Evolutionary conservation across 2,329 filamentous ascomycete species (phyloP), one percentile per base, ranked within the genome.

Genomic region (Scytalidium sp.): DNA sequence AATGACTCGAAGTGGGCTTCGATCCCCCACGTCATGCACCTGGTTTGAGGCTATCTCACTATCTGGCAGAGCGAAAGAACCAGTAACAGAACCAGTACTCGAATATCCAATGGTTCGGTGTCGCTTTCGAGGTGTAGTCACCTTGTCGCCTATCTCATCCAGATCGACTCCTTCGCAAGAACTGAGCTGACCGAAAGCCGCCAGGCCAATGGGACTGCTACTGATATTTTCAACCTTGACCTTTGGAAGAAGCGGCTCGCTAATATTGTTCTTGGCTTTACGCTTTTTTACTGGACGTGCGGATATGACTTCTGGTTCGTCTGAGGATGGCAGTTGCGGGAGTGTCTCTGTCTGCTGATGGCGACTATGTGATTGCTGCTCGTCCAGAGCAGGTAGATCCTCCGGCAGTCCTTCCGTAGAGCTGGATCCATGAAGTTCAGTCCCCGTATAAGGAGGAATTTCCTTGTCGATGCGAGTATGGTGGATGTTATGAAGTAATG

Each of bases 121-220:
- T 41, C 50, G 56, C 50, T 67, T 69, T 49, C 60, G 64, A 2
- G 66, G 66, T 8, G 66, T 69, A 39, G 55, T 50, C 11, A 64
- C 56, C 46, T 64, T 65, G 36, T 62, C 51, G 3, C 66, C 66
- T 50, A 67, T 64, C 19, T 67, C 64, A 52, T 68, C 66, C 10
- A 69, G 56, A 50, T 69, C 66, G 20, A 68, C 56, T 45, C 63
- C 67, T 9, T 67, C 64, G 17, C 48, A 50, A 4, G 41, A 45
- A 23, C 51, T 45, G n/a, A 59, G 42, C 39, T 47, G 25, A 15
- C 42, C 32, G 15, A 64, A 41, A 13, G 41, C 48, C 7, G 53
- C 47, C n/a, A 60, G 47, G 11, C 50, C 53, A 25, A 61, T 52
- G 9, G 64, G 64, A 45, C 63, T 66, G 43, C 63, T 65, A 19